Evolutionary conservation across 805 yeast species (phyloP).

Genomic region (Lachancea lanzarotensis): DNA sequence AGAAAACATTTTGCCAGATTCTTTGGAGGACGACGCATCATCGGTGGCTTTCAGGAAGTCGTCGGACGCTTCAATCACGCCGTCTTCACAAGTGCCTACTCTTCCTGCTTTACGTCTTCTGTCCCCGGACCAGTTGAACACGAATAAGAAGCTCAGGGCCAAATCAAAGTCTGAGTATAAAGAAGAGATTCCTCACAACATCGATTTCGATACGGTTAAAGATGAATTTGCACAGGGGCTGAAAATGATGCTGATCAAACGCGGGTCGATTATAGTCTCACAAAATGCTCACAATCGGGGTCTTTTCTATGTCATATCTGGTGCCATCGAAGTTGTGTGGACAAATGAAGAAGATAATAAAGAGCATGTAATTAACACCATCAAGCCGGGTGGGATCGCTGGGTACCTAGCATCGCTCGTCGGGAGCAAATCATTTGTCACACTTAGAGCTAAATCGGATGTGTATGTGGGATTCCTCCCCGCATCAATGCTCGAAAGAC

Average conservation of each 20-base stretch:
- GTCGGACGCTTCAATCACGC: conserved; percentile 7
- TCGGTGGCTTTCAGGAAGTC: conserved; percentile 4
- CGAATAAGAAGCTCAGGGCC: background rate
- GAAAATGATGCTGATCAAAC: conserved; percentile 46
- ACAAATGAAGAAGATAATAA: conserved; percentile 27
- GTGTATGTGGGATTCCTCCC: conserved; percentile 69
- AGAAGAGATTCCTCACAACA: conserved; percentile 15
- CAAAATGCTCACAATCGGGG: conserved; percentile 69
- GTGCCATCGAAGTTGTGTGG: conserved; percentile 59
- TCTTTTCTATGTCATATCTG: conserved; percentile 72
- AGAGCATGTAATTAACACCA: conserved; percentile 46
- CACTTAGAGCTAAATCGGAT: conserved; percentile 54
- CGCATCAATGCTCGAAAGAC: conserved; percentile 50
- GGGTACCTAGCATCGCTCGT: conserved; percentile 80
- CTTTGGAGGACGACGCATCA: conserved; percentile 4
- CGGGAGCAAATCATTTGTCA: conserved; percentile 72
- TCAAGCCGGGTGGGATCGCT: conserved; percentile 73
- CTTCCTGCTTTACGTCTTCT: conserved; percentile 1
- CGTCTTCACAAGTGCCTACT: conserved; percentile 7
- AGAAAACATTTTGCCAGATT: conserved; percentile 26
- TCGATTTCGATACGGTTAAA: conserved; percentile 47
- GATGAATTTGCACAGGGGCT: conserved; percentile 53
- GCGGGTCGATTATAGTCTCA: conserved; percentile 52
- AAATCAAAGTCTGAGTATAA: conserved; percentile 1
- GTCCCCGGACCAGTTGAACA: conserved; percentile 1